Base-by-base conservation (phyloP, 805 yeast genomes). In the Monosporozyma siamensis region DNA sequence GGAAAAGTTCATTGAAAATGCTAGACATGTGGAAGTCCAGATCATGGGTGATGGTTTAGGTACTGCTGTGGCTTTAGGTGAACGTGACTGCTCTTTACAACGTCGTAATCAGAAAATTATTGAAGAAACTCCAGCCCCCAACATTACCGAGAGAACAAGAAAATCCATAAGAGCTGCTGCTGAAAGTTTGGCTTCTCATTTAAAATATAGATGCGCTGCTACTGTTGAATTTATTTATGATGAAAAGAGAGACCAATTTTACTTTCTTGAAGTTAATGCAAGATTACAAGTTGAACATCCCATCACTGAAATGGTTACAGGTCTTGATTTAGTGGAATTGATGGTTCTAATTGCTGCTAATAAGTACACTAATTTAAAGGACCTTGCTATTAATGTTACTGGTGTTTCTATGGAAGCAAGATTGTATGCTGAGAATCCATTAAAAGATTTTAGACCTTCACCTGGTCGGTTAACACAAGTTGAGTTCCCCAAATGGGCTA, bases 401-500 rank as follows among this genome's bases (percentile, higher is more conserved):
- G 97, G 98, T 50, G 95, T 94, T 0, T 77, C 96, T 0, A 90
- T 90, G 89, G 98, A 90, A 66, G 97, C 96, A 26, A 76, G 98
- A 60, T 70, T 90, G 40, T 92, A 92, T 53, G 97, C 98, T 29
- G 98, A 90, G 65, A 90, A 92, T 66, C 97, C 98, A 1, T 90
- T 84, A 34, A 89, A 87, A 59, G 95, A 82, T 50, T 90, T 90
- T 65, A 75, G 81, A 72, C 98, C 98, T 17, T 86, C 96, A 25
- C 97, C 98, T 23, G 98, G 98, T 49, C 94, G 83, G 63, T 68
- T 90, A 45, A 80, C 87, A 9, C 88, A 86, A 50, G 89, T 90
- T 32, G 61, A 66, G 40, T 92, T 89, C 71, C 97, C 98, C 3
- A 64, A 68, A 18, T 83, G 89, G 83, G 96, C 96, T 7, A 79